A percentile compares a stretch with the other conserved stretches of the same genome.
These are phyloP conservation scores for Lasiodiplodia gonubiensis DNA, from an alignment of 2,329 filamentous ascomycete genomes.

Conservation along the genomic window DNA sequence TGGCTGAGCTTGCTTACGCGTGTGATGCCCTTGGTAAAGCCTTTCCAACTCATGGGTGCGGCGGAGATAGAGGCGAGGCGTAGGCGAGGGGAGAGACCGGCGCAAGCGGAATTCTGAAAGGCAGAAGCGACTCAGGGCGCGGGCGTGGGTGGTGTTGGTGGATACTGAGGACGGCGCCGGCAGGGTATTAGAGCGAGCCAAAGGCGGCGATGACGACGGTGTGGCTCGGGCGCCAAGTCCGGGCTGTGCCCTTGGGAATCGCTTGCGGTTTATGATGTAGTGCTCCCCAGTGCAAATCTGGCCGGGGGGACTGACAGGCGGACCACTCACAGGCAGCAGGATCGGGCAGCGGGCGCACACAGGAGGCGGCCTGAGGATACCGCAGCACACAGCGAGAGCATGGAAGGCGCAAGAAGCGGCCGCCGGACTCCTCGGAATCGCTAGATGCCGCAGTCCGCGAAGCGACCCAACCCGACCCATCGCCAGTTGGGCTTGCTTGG, in stretches of 20 bases:
- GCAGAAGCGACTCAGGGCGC: constrained; percentile 3
- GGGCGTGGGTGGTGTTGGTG: constrained; percentile 6
- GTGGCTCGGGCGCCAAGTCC: constrained; percentile 18
- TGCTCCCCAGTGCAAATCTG: constrained; percentile 15
- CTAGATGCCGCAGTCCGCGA: constrained; percentile 3
- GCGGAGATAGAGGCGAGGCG: neutral
- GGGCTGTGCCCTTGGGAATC: constrained; percentile 9
- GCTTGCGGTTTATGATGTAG: constrained; percentile 4
- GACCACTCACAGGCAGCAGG: constrained; percentile 17
- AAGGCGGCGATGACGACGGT: constrained; percentile 26
- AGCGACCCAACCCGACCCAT: constrained; percentile 4
- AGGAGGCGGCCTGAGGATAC: neutral
- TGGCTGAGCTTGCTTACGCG: constrained; percentile 64
- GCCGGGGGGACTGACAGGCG: neutral
- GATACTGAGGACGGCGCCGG: constrained; percentile 20
- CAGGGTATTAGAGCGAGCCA: constrained; percentile 21
- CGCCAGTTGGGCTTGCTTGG: neutral
- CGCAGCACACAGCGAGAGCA: neutral
- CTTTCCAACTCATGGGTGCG: constrained; percentile 87
- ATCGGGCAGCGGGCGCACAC: constrained; percentile 1
- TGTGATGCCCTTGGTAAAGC: constrained; percentile 86
- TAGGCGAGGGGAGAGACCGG: neutral
- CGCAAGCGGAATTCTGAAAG: neutral
- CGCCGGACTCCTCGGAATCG: constrained; percentile 2
- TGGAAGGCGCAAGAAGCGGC: neutral